Base-by-base conservation (phyloP, 495 filamentous ascomycete species). In the Acidomyces sp. region DNA sequence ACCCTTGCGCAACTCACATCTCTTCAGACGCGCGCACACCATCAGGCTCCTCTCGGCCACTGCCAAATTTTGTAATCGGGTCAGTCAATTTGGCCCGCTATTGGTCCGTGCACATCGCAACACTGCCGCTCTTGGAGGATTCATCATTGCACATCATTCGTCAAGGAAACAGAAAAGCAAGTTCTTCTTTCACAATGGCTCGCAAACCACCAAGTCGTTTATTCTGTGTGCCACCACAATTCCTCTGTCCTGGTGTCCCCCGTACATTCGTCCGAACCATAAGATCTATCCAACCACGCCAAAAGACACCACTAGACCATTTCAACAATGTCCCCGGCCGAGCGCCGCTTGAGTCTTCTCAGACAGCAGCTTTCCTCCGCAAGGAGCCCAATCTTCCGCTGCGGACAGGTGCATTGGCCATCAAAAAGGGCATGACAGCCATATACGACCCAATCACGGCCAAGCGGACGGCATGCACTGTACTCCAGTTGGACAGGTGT, bases 361-460 rank as follows among this genome's bases (percentile, higher is more conserved):
- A 80, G 9, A 73, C 77, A 3, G 85, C 85, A 11, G 86, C 88
- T 4, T 72, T 95, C 25, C 68, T 73, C 57, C 82, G 88, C 36
- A 85, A 78, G 54, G 77, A 72, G 34, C 66, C 69, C 42, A 80
- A 80, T 0, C 75, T 85, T 6, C 88, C 90, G 0, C 62, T 82
- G 25, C 79, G 90, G 0, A 77, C 83, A 21, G 90, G 90, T 25
- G 77, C 78, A 15, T 68, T 96, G 21, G 83, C 79, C 6, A 72
- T 76, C 54, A 97, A 97, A 65, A 85, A 83, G 62, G 90, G 90
- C 55, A 95, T 97, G 80, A 93, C 84, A 10, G 87, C 82, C 37
- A 62, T 93, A 46, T 95, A 78, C 68, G 78, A 84, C 54, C 58
- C 74, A 0, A 69, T 71, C 39, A 77, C 81, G 23, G 88, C 86